A percentile compares a stretch with the other conserved stretches of the same genome.
These are phyloP conservation scores for Termitomyces sp. DNA, from an alignment of 768 basidiomycete species.

Conservation along the genomic window DNA sequence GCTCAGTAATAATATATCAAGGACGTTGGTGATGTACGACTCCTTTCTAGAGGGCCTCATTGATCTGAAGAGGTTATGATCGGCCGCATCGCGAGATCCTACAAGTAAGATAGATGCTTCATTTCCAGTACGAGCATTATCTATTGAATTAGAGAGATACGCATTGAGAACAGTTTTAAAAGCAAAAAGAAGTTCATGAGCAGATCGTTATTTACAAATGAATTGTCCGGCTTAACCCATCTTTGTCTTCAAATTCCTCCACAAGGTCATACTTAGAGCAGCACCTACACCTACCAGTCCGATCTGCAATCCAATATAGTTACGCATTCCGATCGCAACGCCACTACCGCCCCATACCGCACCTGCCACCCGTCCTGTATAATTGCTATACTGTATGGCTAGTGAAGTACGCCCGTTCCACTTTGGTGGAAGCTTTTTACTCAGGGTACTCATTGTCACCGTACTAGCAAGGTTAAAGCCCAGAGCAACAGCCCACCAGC, in stretches of 20 bases:
- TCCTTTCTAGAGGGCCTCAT: not conserved
- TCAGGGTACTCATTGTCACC: slow-evolving; percentile 58
- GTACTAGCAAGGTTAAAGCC: slow-evolving; percentile 74
- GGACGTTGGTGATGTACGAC: not conserved
- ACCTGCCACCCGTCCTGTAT: slow-evolving; percentile 56
- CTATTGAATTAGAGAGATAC: too few relatives aligned
- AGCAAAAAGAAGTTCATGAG: not conserved
- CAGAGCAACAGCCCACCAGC: slow-evolving; percentile 58
- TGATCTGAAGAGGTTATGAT: not conserved
- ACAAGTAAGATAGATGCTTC: not conserved
- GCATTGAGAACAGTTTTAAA: not conserved
- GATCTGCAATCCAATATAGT: slow-evolving; percentile 55
- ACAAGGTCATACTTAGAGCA: slow-evolving; percentile 47
- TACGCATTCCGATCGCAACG: slow-evolving; percentile 51
- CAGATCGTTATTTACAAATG: too few relatives aligned
- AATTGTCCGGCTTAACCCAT: slow-evolving; percentile 27
- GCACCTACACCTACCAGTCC: slow-evolving; percentile 54
- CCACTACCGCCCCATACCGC: slow-evolving; percentile 68
- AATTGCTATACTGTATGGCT: slow-evolving; percentile 67
- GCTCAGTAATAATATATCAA: not conserved
- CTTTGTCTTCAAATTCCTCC: slow-evolving; percentile 63
- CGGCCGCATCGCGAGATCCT: not conserved
- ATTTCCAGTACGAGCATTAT: not conserved
- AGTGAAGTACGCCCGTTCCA: slow-evolving; percentile 57
- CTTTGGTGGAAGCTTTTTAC: slow-evolving; percentile 59